Evolutionary conservation across 768 basidiomycete species (phyloP).

Genomic region (Xerocomellus intermedius): DNA sequence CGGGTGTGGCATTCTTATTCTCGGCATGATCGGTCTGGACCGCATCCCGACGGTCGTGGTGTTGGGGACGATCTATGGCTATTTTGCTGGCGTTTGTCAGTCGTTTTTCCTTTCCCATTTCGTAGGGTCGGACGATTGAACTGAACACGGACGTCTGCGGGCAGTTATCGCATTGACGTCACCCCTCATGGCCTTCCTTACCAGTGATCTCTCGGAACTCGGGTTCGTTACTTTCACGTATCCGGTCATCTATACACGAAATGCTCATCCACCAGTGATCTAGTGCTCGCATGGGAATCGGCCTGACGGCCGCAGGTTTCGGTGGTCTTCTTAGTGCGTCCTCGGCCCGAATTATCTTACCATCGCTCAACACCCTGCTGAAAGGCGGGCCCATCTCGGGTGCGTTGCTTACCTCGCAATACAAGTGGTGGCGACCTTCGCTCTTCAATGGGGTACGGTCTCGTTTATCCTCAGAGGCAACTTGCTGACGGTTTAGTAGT

Average conservation of each 20-base stretch:
- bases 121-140: neutral
- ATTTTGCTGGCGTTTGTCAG: constrained; percentile 45
- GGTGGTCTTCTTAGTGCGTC: constrained; percentile 25
- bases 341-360: neutral
- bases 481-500: constrained; percentile 3
- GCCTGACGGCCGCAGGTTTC: constrained; percentile 3
- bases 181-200: constrained; percentile 44
- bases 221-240: constrained; percentile 31
- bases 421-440: constrained; percentile 56
- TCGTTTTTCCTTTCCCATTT: neutral
- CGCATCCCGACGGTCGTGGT: constrained; percentile 35
- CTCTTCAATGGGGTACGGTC: constrained; percentile 45
- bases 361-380: neutral
- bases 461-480: neutral
- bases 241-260: neutral
- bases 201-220: constrained; percentile 48
- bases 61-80: constrained; percentile 45
- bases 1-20: constrained; percentile 36
- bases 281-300: constrained; percentile 31
- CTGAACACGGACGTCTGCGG: neutral
- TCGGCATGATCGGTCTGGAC: constrained; percentile 43
- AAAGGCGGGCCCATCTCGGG: constrained; percentile 58
- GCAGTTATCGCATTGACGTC: constrained; percentile 39
- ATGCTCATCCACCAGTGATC: neutral
- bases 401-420: constrained; percentile 47